These are phyloP conservation scores for Dichotomopilus funicola DNA, from an alignment of 2,329 filamentous ascomycete species.

Conservation along the genomic window DNA sequence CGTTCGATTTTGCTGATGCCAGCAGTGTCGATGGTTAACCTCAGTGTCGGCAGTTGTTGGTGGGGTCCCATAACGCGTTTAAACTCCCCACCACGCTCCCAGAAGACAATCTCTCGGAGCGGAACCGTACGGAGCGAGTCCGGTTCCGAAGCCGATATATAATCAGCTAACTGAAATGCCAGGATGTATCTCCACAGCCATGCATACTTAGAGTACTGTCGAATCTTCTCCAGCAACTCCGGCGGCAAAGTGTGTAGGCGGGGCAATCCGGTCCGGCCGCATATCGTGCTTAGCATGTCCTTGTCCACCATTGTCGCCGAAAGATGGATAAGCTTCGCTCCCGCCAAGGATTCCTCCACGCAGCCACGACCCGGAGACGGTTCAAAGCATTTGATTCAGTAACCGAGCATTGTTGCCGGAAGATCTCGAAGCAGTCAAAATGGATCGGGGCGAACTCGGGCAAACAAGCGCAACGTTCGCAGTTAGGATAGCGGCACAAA, in stretches of 20 bases:
- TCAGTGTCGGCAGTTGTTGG: background rate
- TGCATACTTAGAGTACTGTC: background rate
- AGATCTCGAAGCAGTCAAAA: background rate
- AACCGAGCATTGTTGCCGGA: background rate
- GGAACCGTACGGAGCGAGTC: background rate
- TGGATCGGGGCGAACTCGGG: background rate
- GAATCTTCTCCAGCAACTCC: conserved; percentile 2
- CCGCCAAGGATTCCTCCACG: background rate
- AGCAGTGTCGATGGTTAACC: background rate
- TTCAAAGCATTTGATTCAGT: background rate
- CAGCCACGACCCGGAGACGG: background rate
- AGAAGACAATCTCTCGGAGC: background rate
- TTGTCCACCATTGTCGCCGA: background rate
- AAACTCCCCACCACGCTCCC: background rate
- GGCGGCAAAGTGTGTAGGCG: background rate
- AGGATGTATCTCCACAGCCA: background rate
- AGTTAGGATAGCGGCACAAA: background rate
- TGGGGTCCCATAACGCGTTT: background rate
- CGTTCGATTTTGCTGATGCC: conserved; percentile 1
- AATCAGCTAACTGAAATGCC: background rate
- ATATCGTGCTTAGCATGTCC: background rate
- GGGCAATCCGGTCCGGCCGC: background rate
- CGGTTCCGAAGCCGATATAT: background rate
- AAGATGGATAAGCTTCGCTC: background rate
- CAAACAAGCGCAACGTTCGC: background rate